A percentile compares a stretch with the other conserved stretches of the same genome.
Evolutionary conservation across 257 asterid genomes (phyloP).

Genomic region (Ilex asprella): DNA sequence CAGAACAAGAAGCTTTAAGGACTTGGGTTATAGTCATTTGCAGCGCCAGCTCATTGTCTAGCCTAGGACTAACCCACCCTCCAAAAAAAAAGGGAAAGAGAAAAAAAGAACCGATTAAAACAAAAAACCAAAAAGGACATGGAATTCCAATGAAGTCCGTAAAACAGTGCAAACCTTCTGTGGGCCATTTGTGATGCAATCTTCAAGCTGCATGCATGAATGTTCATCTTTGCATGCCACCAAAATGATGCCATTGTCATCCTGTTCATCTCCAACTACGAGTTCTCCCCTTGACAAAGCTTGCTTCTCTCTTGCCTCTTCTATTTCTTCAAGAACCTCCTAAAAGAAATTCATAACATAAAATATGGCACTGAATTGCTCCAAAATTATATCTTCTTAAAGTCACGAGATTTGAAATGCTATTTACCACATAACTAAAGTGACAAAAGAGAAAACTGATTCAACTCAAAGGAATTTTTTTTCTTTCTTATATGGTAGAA

Average conservation of each 20-base stretch:
- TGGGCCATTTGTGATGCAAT: constrained; percentile 63
- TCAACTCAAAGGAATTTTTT: neutral
- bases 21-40: no score
- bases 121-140: neutral
- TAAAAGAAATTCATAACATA: constrained; percentile 26
- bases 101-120: no score
- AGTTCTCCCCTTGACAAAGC: constrained; percentile 35
- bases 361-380: constrained; percentile 6
- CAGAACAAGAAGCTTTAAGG: no score
- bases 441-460: neutral
- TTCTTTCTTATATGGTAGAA: no score
- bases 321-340: constrained; percentile 83
- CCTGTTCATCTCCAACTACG: constrained; percentile 28
- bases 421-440: no score
- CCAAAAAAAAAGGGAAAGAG: no score
- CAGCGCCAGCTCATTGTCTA: no score
- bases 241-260: constrained; percentile 52
- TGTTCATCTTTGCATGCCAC: constrained; percentile 94
- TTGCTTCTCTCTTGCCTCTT: constrained; percentile 63
- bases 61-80: no score
- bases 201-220: constrained; percentile 90
- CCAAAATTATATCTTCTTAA: constrained; percentile 7
- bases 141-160: neutral
- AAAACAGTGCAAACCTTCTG: constrained; percentile 44
- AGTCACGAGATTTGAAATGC: neutral